Evolutionary conservation across 306 rosid genomes (phyloP).

Genomic region (Vachellia collinsii): DNA sequence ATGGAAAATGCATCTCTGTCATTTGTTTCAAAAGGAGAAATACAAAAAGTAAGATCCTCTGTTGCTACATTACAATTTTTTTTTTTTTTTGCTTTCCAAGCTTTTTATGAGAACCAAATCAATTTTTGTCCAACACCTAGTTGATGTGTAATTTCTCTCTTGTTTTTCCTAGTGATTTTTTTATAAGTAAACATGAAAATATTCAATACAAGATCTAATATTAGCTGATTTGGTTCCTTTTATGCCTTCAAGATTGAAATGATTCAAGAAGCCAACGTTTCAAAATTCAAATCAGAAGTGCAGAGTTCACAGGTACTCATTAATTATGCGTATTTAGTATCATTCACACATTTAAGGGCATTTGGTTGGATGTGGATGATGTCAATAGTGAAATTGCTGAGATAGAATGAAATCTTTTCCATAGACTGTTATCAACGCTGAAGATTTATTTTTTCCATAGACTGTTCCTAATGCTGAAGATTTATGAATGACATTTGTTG

Average conservation of each 20-base stretch:
- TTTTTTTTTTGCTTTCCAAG: not conserved
- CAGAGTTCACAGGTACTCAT: slow-evolving; percentile 86
- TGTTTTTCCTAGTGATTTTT: not conserved
- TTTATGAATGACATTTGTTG: not conserved
- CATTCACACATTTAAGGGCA: not conserved
- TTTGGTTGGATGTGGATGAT: slow-evolving; percentile 6
- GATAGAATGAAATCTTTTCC: not conserved
- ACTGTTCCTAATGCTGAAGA: not conserved
- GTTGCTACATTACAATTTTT: not conserved
- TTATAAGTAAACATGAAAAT: not conserved
- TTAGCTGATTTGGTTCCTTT: slow-evolving; percentile 6
- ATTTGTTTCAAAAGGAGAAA: slow-evolving; percentile 67
- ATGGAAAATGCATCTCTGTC: slow-evolving; percentile 70
- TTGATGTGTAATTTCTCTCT: not conserved
- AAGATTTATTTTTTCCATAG: not conserved
- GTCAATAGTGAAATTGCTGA: not conserved
- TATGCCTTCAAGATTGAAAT: slow-evolving; percentile 55
- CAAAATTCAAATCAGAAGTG: slow-evolving; percentile 91
- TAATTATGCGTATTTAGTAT: not conserved
- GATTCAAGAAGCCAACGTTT: slow-evolving; percentile 79
- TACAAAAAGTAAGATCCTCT: slow-evolving; percentile 53
- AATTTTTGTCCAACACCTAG: not conserved
- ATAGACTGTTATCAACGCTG: not conserved
- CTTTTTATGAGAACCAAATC: not conserved
- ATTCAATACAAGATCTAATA: slow-evolving; percentile 3